Percentiles rank a stretch among this genome's conserved stretches.
These are phyloP conservation scores for Alternaria consortialis DNA, from an alignment of 2,329 filamentous ascomycete genomes.

Conservation along the genomic window DNA sequence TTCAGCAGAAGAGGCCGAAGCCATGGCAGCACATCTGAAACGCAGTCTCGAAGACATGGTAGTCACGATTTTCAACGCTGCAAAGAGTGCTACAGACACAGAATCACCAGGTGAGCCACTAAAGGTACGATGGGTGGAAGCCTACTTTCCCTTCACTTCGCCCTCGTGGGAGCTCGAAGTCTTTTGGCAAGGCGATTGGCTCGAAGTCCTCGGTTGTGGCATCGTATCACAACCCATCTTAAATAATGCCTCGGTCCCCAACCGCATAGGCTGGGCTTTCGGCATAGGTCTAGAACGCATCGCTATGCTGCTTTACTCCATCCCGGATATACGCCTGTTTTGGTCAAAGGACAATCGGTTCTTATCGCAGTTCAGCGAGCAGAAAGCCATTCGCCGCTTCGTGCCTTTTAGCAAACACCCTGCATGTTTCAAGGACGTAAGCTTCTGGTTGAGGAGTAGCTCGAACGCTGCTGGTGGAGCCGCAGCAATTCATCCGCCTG, in stretches of 20 bases:
- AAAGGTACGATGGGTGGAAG: conserved; percentile 91
- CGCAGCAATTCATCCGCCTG: conserved; percentile 25
- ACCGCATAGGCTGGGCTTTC: conserved; percentile 91
- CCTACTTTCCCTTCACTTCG: conserved; percentile 96
- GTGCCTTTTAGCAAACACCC: conserved; percentile 92
- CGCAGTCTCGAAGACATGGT: conserved; percentile 89
- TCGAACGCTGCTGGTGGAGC: conserved; percentile 38
- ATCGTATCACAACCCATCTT: conserved; percentile 86
- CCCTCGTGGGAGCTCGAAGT: conserved; percentile 97
- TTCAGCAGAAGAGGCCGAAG: conserved; percentile 78
- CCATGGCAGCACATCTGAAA: conserved; percentile 86
- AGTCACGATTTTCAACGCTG: conserved; percentile 84
- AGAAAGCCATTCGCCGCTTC: conserved; percentile 68
- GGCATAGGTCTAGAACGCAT: conserved; percentile 93
- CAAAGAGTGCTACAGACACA: conserved; percentile 66
- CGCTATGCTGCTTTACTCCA: conserved; percentile 95
- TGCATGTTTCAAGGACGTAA: conserved; percentile 87
- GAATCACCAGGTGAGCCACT: conserved; percentile 69
- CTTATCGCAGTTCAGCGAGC: conserved; percentile 75
- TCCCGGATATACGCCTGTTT: conserved; percentile 95
- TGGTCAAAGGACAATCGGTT: conserved; percentile 90
- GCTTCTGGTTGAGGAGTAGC: conserved; percentile 77
- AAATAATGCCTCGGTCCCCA: conserved; percentile 76
- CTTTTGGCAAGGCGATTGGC: conserved; percentile 92
- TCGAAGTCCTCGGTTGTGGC: conserved; percentile 94